Evolutionary conservation across 495 filamentous ascomycete genomes (phyloP).

Genomic region (Penicillium bovifimosum): DNA sequence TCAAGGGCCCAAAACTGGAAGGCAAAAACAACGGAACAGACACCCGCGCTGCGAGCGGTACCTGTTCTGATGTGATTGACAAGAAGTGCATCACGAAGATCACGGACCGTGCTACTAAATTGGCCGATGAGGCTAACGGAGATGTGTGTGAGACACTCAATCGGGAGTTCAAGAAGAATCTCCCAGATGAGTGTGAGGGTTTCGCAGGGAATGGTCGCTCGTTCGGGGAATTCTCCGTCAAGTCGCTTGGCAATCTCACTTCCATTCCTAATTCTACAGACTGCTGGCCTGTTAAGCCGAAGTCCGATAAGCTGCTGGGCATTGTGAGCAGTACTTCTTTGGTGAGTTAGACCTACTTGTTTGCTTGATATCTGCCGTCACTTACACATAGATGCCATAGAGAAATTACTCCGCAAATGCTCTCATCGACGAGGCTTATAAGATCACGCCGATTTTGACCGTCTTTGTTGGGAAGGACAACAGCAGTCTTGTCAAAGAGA

Average conservation of each 20-base stretch:
- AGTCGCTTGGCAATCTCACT: background rate
- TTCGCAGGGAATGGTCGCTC: background rate
- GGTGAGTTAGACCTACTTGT: background rate
- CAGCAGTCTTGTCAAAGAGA: background rate
- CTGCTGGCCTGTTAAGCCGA: background rate
- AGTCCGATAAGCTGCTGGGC: background rate
- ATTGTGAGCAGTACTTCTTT: background rate
- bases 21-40: background rate
- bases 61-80: conserved; percentile 16
- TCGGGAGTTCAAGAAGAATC: background rate
- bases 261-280: background rate
- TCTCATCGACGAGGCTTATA: background rate
- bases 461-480: background rate
- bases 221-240: background rate
- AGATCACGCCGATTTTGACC: background rate
- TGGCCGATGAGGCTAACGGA: background rate
- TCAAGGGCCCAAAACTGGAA: background rate
- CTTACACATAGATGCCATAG: background rate
- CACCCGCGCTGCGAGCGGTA: conserved; percentile 4
- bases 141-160: background rate
- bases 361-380: background rate
- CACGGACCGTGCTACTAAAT: background rate
- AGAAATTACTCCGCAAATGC: background rate
- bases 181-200: background rate
- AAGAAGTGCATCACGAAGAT: background rate